Percentiles rank a stretch among this genome's conserved stretches.
These are phyloP conservation scores for Niveomyces coronatus DNA, from an alignment of 2,329 filamentous ascomycete species.

Conservation along the genomic window DNA sequence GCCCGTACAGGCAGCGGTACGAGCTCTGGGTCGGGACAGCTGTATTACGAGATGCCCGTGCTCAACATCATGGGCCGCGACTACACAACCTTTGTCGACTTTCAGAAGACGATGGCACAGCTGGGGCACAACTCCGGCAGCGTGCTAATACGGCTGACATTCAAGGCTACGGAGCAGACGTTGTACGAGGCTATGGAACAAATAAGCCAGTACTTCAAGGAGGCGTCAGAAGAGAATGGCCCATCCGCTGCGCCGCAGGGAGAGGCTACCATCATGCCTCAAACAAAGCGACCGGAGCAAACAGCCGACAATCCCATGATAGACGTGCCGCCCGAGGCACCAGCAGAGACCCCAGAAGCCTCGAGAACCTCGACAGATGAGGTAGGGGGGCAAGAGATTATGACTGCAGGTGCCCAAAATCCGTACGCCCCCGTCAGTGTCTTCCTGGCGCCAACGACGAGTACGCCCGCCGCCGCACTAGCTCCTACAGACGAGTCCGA, in stretches of 20 bases:
- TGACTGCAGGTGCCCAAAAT: constrained; percentile 15
- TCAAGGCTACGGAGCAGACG: constrained; percentile 64
- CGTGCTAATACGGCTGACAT: constrained; percentile 67
- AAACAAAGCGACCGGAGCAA: not conserved
- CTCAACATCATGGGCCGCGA: constrained; percentile 77
- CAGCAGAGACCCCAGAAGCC: constrained; percentile 2
- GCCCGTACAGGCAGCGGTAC: constrained; percentile 47
- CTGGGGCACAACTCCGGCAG: constrained; percentile 80
- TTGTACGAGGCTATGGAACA: constrained; percentile 77
- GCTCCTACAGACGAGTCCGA: constrained; percentile 59
- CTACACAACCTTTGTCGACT: constrained; percentile 63
- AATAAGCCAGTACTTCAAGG: constrained; percentile 66
- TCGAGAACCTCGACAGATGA: constrained; percentile 13
- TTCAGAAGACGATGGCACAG: constrained; percentile 83
- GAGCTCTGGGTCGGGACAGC: constrained; percentile 54
- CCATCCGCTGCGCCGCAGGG: constrained; percentile 12
- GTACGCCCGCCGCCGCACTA: constrained; percentile 65
- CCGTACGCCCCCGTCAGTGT: constrained; percentile 51
- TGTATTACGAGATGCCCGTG: constrained; percentile 82
- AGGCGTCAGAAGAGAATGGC: constrained; percentile 35
- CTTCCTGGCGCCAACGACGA: constrained; percentile 65
- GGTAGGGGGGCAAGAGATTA: too few species aligned
- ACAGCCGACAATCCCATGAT: not conserved
- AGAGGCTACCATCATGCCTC: constrained; percentile 9
- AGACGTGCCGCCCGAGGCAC: not conserved